Base-by-base conservation (phyloP, 306 rosid species). In the Lathyrus aphaca region DNA sequence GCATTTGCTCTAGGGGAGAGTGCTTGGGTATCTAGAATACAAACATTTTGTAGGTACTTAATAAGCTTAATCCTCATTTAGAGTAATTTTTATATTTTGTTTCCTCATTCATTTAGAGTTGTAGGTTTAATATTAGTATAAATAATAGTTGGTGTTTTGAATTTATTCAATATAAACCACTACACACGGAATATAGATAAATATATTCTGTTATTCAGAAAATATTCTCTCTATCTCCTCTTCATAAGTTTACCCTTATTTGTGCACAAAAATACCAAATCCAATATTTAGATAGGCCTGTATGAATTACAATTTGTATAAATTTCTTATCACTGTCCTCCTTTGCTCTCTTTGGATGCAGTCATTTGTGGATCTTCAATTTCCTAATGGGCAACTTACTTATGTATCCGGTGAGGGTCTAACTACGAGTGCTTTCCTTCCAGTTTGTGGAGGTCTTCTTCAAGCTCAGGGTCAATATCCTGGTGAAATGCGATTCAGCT, bases 381-480 rank as follows among this genome's bases (percentile, higher is more conserved):
- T 89, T 80, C 99, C 99, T 67, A 87, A 91, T 50, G 99, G 97
- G 60, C 97, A 95, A 83, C 68, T 95, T 55, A 95, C 99, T 59
- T 91, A 91, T 53, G 95, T 91, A 63, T 87, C 96, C 30, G 96
- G 97, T 30, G 97, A 95, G 89, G 99, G 99, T 69, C 85, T 91
- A 46, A 89, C 81, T 79, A 84, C 97, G 15, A 87, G 97, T 69
- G 96, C 95, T 32, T 91, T 95, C 80, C 79, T 91, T 71, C 97
- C 96, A 53, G 30, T 91, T 48, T 84, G 88, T 53, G 96, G 97
- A 58, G 99, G 99, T 77, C 99, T 91, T 81, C 87, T 95, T 80
- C 99, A 91, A 86, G 96, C 89, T 66, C 99, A 95, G 67, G 99
- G 99, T 79, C 99, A 91, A 77, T 95, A 89, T 91, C 99, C 99